Evolutionary conservation across 78 protist genomes (phyloP), one percentile per base, ranked within the genome.

Genomic region (Dictyostelium capitatum): DNA sequence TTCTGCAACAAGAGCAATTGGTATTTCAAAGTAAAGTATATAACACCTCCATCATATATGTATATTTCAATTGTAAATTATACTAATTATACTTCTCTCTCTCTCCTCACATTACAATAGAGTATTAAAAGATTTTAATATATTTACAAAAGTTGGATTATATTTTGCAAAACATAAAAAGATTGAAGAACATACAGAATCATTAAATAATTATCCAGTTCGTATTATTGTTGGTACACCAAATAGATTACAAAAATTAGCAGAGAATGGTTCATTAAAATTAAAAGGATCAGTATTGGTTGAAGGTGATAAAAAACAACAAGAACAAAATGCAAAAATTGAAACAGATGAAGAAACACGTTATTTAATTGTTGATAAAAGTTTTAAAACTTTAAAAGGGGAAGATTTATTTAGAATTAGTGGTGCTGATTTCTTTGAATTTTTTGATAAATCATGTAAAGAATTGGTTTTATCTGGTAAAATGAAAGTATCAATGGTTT

Each of bases 1-100:
- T 20, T 85, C 92, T 20, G 92, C 92, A n/a, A 74, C 82, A 28
- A 72, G 92, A 75, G 92, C 92, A 20, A 85, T 85, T 74, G 92
- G 92, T 57, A 72, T 85, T 59, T 20, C 56, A 54, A 85, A 85
- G 89, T 81, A 81, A 48, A n/a, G n/a, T n/a, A n/a, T n/a, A n/a
- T n/a, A n/a, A n/a, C n/a, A n/a, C n/a, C n/a, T n/a, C n/a, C n/a
- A n/a, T n/a, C n/a, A n/a, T n/a, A n/a, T n/a, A n/a, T n/a, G n/a
- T n/a, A n/a, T n/a, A n/a, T n/a, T n/a, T n/a, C n/a, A n/a, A 8
- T 59, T 51, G 56, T 14, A 51, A 51, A 51, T 7, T 15, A 15
- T 59, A 59, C 23, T 67, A 69, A 25, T 69, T 19, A 37, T 65
- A n/a, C 12, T 20, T 80, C 11, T 17, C 0, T 59, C 9, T 80